Evolutionary conservation across 2,329 filamentous ascomycete genomes (phyloP).

Genomic region (Colletotrichum gigasporum): DNA sequence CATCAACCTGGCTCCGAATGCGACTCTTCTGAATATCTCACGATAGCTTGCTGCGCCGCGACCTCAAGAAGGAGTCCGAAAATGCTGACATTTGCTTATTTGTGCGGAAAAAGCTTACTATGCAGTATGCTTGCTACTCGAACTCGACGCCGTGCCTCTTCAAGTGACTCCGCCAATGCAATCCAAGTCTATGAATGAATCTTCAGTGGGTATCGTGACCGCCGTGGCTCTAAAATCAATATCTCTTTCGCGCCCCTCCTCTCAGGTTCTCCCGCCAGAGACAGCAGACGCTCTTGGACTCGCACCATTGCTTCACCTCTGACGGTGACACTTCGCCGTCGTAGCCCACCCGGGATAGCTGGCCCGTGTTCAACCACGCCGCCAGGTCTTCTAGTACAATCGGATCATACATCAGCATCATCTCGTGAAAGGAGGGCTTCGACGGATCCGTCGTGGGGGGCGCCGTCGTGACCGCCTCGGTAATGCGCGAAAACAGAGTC

Average conservation of each 20-base stretch:
- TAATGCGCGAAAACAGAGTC: conserved; percentile 62
- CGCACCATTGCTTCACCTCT: conserved; percentile 90
- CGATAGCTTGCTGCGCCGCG: too few relatives aligned
- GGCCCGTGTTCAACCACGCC: conserved; percentile 80
- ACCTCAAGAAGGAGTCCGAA: not conserved
- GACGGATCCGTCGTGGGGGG: conserved; percentile 58
- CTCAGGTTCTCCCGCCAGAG: conserved; percentile 70
- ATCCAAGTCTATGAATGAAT: not conserved
- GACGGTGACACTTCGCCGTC: conserved; percentile 70
- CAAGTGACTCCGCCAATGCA: not conserved
- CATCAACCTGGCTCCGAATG: not conserved
- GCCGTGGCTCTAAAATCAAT: conserved; percentile 16
- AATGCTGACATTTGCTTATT: too few relatives aligned
- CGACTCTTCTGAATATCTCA: not conserved
- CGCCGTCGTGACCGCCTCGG: conserved; percentile 60
- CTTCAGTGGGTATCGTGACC: conserved; percentile 17
- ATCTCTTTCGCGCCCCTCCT: conserved; percentile 64
- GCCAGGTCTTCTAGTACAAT: conserved; percentile 88
- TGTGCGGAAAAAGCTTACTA: too few relatives aligned
- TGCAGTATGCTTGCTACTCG: too few relatives aligned
- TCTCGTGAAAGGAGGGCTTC: conserved; percentile 83
- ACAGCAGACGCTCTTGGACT: conserved; percentile 86
- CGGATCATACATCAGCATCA: conserved; percentile 93
- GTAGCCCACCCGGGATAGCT: conserved; percentile 69
- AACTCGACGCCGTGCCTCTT: not conserved